Base-by-base conservation (phyloP, 495 filamentous ascomycete genomes). In the Clavariopsis aquatica region DNA sequence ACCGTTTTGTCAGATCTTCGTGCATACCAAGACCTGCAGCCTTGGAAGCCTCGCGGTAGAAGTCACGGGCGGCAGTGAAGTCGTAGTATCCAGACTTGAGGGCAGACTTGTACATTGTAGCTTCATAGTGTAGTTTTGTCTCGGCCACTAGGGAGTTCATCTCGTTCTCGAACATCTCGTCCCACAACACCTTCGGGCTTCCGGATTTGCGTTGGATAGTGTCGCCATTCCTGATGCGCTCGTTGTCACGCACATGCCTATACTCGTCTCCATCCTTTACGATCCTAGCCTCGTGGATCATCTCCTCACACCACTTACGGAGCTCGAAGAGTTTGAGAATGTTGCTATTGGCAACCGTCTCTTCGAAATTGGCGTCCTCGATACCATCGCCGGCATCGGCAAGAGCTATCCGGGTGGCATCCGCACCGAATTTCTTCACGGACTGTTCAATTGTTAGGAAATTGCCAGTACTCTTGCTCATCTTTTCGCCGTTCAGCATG, bases 321-420 rank as follows among this genome's bases (percentile, higher is more conserved):
- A 97, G 83, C 61, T 87, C 92, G 75, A 85, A 89, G 29, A 97
- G 82, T 69, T 91, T 84, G 60, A 98, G 82, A 70, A 97, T 94
- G 69, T 86, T 93, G 72, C 86, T 89, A 76, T 96, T 92, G 43
- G 93, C 93, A 27, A 96, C 92, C 65, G 86, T 83, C 79, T 99
- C 94, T 68, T 96, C 94, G 70, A 99, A 96, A 79, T 99, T 99
- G 58, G 94, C 93, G 78, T 98, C 94, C 62, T 92, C 87, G 58
- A 97, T 90, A 57, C 90, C 90, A 76, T 98, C 94, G 70, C 94
- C 94, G 19, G 91, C 92, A 78, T 98, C 94, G 28, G 93, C 92
- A 60, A 98, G 86, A 9, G 93, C 92, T 65, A 98, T 89, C 73
- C 94, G 82, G 31, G 89, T 88, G 19, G 94, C 94, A 77, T 97